Evolutionary conservation across 805 yeast species (phyloP), one percentile per base, ranked within the genome.

Genomic region (Nakazawaea laoshanensis): DNA sequence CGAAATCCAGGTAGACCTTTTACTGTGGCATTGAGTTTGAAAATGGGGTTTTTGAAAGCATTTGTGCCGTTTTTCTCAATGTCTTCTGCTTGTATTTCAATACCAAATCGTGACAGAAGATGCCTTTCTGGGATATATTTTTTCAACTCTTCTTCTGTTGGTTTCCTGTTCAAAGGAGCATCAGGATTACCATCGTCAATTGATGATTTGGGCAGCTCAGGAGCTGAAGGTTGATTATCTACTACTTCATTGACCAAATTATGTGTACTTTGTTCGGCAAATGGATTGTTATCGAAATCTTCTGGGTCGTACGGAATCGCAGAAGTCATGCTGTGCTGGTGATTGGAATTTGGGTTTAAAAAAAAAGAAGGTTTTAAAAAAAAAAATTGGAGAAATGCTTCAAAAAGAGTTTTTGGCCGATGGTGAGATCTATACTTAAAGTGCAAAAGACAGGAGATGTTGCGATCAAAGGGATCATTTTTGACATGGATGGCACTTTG

Each of bases 401-500:
- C 11, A 20, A 19, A 4, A 16, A 19, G 24, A 17, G 7, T 8
- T 12, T 20, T 19, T 19, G 19, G 32, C 3, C 7, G 2, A 18
- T 19, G 4, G 31, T 16, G 4, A 43, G 48, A 33, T 36, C 47
- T 48, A 36, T 52, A 6, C 33, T 52, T n/a, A 36, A 39, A 1
- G 51, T 56, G 3, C 11, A 20, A 2, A 14, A 29, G 3, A 24
- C 41, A 6, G 41, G 47, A 15, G 61, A 64, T 26, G 32, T 51
- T 5, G 42, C 42, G 19, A 49, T 74, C 27, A 60, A 57, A 27
- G 84, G 84, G 0, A 48, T 81, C 5, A 61, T 81, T 1, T 81
- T 81, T 47, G 89, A 81, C 45, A 80, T 81, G 89, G 89, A 81
- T 48, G 88, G 88, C 4, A 81, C 89, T 0, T 48, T 81, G 35